Evolutionary conservation across 1,284 basidiomycete species (phyloP), one percentile per base, ranked within the genome.

Genomic region (Marasmius tenuissimus): DNA sequence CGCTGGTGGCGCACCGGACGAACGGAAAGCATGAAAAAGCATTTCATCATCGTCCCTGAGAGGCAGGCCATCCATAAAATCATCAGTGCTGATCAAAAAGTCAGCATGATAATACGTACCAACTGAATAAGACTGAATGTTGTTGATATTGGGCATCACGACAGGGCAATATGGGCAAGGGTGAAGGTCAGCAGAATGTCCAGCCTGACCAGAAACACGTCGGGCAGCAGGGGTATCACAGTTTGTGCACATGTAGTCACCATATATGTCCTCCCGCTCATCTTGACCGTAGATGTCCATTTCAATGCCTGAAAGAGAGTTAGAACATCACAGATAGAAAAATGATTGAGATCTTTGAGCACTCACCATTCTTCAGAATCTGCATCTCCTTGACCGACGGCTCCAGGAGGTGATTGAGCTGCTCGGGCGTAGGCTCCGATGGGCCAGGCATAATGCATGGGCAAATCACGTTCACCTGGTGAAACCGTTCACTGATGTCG

Each of bases 201-300:
- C 69, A 4, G 71, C 67, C 1, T 63, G 57, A 6, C 70, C 72
- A 35, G 61, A 63, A 27, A 73, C 35, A 49, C 72, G 72, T 4
- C 65, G 64, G 2, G 68, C 66, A 16, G 67, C 72, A 38, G 70
- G 73, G 0, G 68, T 72, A 61, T 74, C 70, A 58, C 70, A 73
- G 47, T 70, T 70, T 9, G 53, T 60, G 27, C 67, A 70, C 10
- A 67, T 61, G 50, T 53, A 67, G 56, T 69, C 67, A 35, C 67
- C 64, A 60, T 65, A 68, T 6, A 68, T 58, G 3, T 38, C 56
- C 12, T 61, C 64, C 10, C 58, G 49, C 1, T 63, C 63, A 10
- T 67, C 63, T 38, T 53, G 60, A 48, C 35, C 34, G 4, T 64
- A 11, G 5, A 69, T 69, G 4, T 65, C 64, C 68, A 69, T 67